phyloP scores from a whole-genome alignment of 306 rosid genomes.

The Cicer yamashitae region DNA sequence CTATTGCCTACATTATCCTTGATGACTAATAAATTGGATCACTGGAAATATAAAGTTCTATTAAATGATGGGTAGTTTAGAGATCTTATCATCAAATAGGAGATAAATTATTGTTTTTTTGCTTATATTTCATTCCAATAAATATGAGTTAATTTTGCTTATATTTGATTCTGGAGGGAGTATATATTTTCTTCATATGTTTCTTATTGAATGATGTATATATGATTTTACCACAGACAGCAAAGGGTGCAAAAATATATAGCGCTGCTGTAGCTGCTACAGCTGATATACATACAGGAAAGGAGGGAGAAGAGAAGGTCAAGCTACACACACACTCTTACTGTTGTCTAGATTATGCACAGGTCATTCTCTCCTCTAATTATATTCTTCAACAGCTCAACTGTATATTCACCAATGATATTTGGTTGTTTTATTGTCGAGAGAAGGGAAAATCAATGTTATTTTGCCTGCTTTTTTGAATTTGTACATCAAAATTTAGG shows the following conservation, averaged over 20 bases:
- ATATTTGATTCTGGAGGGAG: background rate
- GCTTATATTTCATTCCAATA: no score
- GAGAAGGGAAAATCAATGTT: slow-evolving; percentile 39
- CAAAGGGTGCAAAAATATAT: slow-evolving; percentile 90
- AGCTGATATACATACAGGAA: slow-evolving; percentile 58
- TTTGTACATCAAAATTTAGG: slow-evolving; percentile 40
- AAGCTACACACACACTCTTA: slow-evolving; percentile 95
- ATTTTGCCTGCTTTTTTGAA: slow-evolving; percentile 37
- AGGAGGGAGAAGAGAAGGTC: slow-evolving; percentile 94
- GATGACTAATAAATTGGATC: no score
- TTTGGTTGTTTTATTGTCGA: slow-evolving; percentile 20
- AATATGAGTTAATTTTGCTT: no score
- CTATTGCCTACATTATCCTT: no score
- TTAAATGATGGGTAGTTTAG: no score
- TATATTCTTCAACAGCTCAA: slow-evolving; percentile 9
- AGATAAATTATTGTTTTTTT: no score
- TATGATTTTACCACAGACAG: slow-evolving; percentile 64
- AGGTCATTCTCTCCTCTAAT: slow-evolving; percentile 59
- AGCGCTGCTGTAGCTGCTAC: slow-evolving; percentile 96
- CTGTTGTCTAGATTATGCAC: slow-evolving; percentile 78
- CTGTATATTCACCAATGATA: slow-evolving; percentile 32
- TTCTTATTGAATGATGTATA: slow-evolving; percentile 24
- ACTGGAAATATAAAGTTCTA: no score
- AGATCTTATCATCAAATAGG: no score
- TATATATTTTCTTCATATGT: slow-evolving; percentile 20